Evolutionary conservation across 768 basidiomycete genomes (phyloP).

Genomic region (Lepiota brunneoincarnata): DNA sequence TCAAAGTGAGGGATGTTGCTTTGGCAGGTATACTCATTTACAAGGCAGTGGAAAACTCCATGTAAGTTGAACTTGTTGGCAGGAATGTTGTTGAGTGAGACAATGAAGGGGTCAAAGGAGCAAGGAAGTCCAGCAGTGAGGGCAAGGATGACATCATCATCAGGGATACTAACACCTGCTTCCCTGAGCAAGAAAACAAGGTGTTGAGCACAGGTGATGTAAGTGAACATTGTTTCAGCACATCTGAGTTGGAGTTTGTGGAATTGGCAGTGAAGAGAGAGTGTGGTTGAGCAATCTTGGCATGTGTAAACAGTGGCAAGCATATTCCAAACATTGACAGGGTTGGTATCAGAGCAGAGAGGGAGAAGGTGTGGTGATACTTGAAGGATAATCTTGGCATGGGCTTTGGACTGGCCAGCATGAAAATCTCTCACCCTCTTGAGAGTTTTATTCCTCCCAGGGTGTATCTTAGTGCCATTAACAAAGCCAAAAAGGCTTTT

Average conservation of each 20-base stretch:
- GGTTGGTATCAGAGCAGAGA: neutral
- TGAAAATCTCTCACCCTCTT: neutral
- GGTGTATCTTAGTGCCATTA: neutral
- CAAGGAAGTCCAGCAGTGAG: conserved; percentile 5
- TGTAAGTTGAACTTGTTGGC: neutral
- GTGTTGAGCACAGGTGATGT: neutral
- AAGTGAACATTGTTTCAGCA: neutral
- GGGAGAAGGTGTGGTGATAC: neutral
- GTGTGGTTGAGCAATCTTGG: neutral
- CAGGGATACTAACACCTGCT: neutral
- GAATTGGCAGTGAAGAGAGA: neutral
- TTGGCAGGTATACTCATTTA: conserved; percentile 1
- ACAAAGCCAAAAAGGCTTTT: neutral
- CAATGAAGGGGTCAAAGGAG: conserved; percentile 5
- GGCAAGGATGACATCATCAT: neutral
- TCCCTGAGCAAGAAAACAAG: neutral
- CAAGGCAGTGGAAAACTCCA: neutral
- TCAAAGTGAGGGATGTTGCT: too few relatives aligned
- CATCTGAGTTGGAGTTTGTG: neutral
- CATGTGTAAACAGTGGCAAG: neutral
- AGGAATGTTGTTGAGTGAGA: neutral
- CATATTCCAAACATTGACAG: neutral
- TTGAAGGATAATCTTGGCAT: neutral
- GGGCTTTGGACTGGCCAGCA: neutral
- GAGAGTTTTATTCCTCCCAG: neutral